Evolutionary conservation across 2,329 filamentous ascomycete genomes (phyloP).

Genomic region (Eurotiales sp.): DNA sequence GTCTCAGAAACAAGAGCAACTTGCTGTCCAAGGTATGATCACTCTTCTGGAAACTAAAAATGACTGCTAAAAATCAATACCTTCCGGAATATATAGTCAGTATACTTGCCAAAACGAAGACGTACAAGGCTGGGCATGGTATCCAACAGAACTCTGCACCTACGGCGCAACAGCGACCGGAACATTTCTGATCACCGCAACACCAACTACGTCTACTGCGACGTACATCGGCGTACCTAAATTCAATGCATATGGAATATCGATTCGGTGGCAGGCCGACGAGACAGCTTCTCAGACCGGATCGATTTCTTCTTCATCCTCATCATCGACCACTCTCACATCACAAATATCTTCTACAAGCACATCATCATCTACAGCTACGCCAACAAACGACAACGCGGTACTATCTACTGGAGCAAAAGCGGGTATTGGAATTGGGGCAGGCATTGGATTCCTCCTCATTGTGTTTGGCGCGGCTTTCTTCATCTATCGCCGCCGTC

Average conservation of each 20-base stretch:
- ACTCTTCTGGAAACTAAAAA: not conserved
- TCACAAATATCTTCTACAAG: not conserved
- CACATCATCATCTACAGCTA: not conserved
- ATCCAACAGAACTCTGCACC: constrained; percentile 10
- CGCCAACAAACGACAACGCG: not conserved
- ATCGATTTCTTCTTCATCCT: not conserved
- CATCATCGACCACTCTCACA: not conserved
- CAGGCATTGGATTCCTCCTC: not conserved
- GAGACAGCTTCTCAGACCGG: not conserved
- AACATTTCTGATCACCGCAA: constrained; percentile 1
- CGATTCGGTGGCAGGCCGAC: constrained; percentile 5
- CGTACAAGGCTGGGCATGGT: constrained; percentile 6
- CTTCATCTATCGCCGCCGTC: not conserved
- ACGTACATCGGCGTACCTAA: constrained; percentile 3
- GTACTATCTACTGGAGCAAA: constrained; percentile 1
- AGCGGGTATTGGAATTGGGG: not conserved
- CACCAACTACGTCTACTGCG: not conserved
- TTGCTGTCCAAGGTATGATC: constrained; percentile 9
- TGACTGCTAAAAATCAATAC: too few species aligned
- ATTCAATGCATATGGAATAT: constrained; percentile 11
- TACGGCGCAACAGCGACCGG: constrained; percentile 3
- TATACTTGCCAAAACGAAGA: constrained; percentile 4
- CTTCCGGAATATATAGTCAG: too few species aligned
- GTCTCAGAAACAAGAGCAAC: constrained; percentile 9
- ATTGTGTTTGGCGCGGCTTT: not conserved